Evolutionary conservation across 441 rosid genomes (phyloP), one percentile per base, ranked within the genome.

Genomic region (Erodium moschatum): DNA sequence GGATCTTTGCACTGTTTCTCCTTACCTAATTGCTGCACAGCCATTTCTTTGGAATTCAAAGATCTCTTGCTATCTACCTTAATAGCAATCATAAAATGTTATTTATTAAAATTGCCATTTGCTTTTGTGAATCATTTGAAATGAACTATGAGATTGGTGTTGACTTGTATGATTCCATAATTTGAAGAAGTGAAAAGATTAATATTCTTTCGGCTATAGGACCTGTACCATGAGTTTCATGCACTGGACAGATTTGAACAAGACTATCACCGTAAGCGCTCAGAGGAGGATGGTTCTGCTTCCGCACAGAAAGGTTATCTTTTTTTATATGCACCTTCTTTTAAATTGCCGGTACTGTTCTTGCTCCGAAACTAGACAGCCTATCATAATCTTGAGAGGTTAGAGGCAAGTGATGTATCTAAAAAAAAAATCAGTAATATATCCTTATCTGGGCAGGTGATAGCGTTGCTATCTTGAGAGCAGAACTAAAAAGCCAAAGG

Each of bases 191-290:
- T 15, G 19, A 10, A 1, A 9, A 13, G 33, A 15, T 70, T 64
- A 16, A 31, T 73, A 21, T 74, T 20, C 63, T 68, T 69, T 71
- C 58, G 67, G 61, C 71, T 78, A 74, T 85, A 95, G 99, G 98
- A 95, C 76, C 78, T 95, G 73, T 95, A 95, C 79, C 99, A 95
- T 67, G 99, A 95, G 73, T 80, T 87, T 77, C 97, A 95, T 79
- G 87, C 98, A 54, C 76, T 95, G 83, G 99, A 95, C 84, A 87
- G 97, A 83, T 90, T 91, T 80, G 97, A 92, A 74, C 99, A 95
- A 90, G 99, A 95, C 69, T 92, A 89, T 81, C 85, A 83, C 65
- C 97, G 90, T 56, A 92, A 86, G 85, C 86, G 89, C 79, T 87
- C 84, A 74, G 99, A 92, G 80, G 96, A 91, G 67, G 92, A 86